Percentiles rank a stretch among this genome's conserved stretches.
phyloP scores from a whole-genome alignment of 1,284 basidiomycete genomes.

The Cutaneotrichosporon cyanovorans region DNA sequence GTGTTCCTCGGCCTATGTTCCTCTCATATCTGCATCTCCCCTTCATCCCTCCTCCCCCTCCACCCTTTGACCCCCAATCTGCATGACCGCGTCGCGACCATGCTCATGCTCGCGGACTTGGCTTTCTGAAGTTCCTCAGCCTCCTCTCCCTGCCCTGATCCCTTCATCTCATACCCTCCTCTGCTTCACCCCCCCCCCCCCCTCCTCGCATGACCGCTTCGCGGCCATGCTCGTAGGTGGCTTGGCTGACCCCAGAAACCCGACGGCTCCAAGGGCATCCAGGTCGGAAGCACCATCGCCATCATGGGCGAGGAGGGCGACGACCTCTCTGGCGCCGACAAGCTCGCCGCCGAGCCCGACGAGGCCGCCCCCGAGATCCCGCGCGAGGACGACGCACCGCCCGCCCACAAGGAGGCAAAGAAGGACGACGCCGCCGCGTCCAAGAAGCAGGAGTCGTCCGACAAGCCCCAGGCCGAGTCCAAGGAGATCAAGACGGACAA shows the following conservation, averaged over 20 bases:
- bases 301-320: constrained; percentile 90
- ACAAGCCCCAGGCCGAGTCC: constrained; percentile 14
- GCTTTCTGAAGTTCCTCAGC: too few relatives aligned
- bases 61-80: too few relatives aligned
- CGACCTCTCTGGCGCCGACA: constrained; percentile 72
- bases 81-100: too few relatives aligned
- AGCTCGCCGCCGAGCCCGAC: constrained; percentile 57
- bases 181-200: too few relatives aligned
- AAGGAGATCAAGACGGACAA: neutral
- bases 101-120: too few relatives aligned
- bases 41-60: too few relatives aligned
- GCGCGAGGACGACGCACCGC: constrained; percentile 25
- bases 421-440: constrained; percentile 44
- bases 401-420: constrained; percentile 46
- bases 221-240: too few relatives aligned
- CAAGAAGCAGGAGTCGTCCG: constrained; percentile 27
- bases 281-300: constrained; percentile 80
- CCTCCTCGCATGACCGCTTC: too few relatives aligned
- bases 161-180: too few relatives aligned
- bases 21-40: too few relatives aligned
- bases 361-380: constrained; percentile 34
- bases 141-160: too few relatives aligned
- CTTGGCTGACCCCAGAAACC: constrained; percentile 23
- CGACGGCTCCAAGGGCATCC: constrained; percentile 79
- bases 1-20: too few relatives aligned